Conservation (phyloP, 306 rosid species). For the Cicer judaicum region DNA sequence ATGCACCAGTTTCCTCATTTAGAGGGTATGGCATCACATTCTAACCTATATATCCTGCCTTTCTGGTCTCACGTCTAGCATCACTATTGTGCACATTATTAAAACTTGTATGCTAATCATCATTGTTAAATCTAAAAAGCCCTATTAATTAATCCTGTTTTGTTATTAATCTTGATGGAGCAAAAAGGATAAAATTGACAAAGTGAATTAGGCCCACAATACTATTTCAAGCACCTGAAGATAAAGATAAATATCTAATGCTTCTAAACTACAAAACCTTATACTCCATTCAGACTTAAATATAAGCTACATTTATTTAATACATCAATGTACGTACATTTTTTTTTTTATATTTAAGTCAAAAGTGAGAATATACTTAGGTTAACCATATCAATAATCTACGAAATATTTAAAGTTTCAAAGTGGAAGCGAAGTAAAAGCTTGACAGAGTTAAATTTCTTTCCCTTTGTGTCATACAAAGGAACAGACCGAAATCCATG, state of each 20-base stretch:
- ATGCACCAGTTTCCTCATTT: conserved; percentile 13
- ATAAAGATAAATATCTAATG: not conserved
- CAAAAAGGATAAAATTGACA: conserved; percentile 13
- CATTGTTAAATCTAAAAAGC: not conserved
- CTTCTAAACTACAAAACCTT: not conserved
- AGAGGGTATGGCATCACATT: conserved; percentile 36
- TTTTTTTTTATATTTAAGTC: too few relatives aligned
- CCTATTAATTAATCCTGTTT: conserved; percentile 3
- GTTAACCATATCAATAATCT: not conserved
- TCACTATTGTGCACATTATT: conserved; percentile 16
- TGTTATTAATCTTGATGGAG: not conserved
- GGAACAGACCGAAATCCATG: conserved; percentile 73
- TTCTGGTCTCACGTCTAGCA: conserved; percentile 24
- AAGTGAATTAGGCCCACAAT: not conserved
- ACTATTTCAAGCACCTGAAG: not conserved
- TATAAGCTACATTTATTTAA: too few relatives aligned
- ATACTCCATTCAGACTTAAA: not conserved
- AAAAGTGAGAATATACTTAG: too few relatives aligned
- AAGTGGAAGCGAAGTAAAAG: conserved; percentile 61
- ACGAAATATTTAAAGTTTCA: conserved; percentile 37
- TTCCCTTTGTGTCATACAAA: conserved; percentile 63
- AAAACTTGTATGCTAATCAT: not conserved
- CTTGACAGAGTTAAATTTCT: conserved; percentile 59
- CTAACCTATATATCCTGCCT: not conserved
- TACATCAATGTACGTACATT: too few relatives aligned